A percentile compares a stretch with the other conserved stretches of the same genome.
These are phyloP conservation scores for Aurantiochytrium sp. DNA, from an alignment of 108 stramenopile species.

Conservation along the genomic window DNA sequence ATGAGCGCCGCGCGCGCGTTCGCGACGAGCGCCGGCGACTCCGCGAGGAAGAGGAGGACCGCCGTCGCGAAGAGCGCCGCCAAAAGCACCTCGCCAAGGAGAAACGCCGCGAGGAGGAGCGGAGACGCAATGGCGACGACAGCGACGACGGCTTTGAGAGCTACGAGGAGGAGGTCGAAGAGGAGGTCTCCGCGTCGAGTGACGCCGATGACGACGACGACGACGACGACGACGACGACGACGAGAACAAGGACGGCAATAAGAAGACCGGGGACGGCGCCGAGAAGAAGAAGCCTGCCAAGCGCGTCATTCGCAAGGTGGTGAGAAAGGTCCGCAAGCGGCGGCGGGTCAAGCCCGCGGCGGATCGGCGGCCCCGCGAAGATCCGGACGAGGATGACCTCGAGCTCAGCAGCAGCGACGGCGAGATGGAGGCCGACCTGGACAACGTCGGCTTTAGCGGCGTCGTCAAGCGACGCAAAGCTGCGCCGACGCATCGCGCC, in stretches of 20 bases:
- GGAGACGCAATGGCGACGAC: neutral
- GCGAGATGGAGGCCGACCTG: slow-evolving; percentile 10
- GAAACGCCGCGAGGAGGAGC: no score
- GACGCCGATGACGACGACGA: no score
- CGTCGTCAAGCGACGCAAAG: neutral
- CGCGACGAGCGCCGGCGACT: neutral
- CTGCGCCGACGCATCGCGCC: neutral
- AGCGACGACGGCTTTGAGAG: neutral
- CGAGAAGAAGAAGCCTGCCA: neutral
- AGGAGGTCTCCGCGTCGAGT: neutral
- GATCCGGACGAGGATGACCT: neutral
- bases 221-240: no score
- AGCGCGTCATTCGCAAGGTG: neutral
- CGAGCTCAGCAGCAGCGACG: neutral
- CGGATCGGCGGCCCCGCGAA: neutral
- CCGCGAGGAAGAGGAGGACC: neutral
- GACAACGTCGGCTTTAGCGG: slow-evolving; percentile 16
- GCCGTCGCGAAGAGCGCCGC: neutral
- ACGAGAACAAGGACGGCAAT: no score
- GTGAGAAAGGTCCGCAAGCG: neutral
- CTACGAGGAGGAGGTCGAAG: neutral
- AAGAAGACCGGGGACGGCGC: neutral
- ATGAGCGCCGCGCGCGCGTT: neutral
- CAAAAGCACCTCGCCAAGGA: neutral
- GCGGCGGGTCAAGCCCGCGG: neutral